phyloP scores from a whole-genome alignment of 202 grass and related monocot species.

The Setaria viridis region DNA sequence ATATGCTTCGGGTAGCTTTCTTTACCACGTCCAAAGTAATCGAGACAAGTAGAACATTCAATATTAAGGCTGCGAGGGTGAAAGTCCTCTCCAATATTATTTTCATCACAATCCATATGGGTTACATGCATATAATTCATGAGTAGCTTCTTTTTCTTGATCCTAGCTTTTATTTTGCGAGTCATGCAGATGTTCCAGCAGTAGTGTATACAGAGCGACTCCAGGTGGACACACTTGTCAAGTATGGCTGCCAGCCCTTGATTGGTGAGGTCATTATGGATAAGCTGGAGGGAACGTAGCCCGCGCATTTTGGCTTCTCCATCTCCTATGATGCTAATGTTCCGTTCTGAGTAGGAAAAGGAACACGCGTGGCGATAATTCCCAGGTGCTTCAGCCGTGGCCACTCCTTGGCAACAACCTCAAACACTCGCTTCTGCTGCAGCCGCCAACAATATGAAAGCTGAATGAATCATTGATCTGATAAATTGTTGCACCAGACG shows the following conservation, averaged over 20 bases:
- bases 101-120: too few relatives aligned
- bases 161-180: background rate
- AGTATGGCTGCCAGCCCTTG: conserved; percentile 22
- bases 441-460: background rate
- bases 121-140: background rate
- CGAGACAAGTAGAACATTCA: background rate
- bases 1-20: background rate
- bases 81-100: too few relatives aligned
- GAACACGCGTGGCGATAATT: too few relatives aligned
- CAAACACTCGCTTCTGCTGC: background rate
- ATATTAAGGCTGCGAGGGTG: too few relatives aligned
- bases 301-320: background rate
- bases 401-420: conserved; percentile 19
- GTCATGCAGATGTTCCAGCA: background rate
- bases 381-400: conserved; percentile 18
- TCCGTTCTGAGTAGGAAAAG: too few relatives aligned
- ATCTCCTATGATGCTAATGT: too few relatives aligned
- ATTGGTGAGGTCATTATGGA: background rate
- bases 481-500: too few relatives aligned
- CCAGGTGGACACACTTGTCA: conserved; percentile 5
- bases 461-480: too few relatives aligned
- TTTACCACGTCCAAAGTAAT: background rate
- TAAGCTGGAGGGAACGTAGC: conserved; percentile 22
- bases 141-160: background rate
- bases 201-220: background rate